Percentiles rank a stretch among this genome's conserved stretches.
These are phyloP conservation scores for Yamadazyma mexicana DNA, from an alignment of 1,139 yeast species.

Conservation along the genomic window DNA sequence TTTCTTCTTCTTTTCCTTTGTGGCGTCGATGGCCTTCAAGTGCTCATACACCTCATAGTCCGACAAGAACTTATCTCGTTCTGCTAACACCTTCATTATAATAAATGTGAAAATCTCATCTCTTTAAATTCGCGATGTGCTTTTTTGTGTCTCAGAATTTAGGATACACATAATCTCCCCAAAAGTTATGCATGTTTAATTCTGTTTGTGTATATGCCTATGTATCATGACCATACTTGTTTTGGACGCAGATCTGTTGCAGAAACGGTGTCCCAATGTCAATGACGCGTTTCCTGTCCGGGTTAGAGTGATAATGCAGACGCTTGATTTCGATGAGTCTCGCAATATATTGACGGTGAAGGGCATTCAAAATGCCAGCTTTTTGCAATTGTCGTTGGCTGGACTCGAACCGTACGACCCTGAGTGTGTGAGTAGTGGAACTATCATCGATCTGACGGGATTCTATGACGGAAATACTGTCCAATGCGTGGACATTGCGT, in stretches of 20 bases:
- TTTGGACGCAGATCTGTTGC: conserved; percentile 26
- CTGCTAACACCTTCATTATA: conserved; percentile 40
- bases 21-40: conserved; percentile 54
- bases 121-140: conserved; percentile 6
- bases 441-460: conserved; percentile 20
- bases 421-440: conserved; percentile 13
- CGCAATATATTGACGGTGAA: conserved; percentile 5
- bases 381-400: conserved; percentile 3
- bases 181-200: no score
- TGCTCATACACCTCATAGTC: conserved; percentile 72
- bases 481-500: conserved; percentile 3
- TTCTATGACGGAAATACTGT: conserved; percentile 11
- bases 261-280: conserved; percentile 22
- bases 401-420: conserved; percentile 11
- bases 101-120: conserved; percentile 5
- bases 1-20: conserved; percentile 33
- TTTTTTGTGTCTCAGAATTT: no score
- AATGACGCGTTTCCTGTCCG: conserved; percentile 20
- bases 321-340: conserved; percentile 18
- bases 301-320: conserved; percentile 34
- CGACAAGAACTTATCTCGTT: conserved; percentile 65
- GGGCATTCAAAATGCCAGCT: conserved; percentile 4
- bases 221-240: conserved; percentile 31
- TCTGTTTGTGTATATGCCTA: no score
- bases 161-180: no score